Base-by-base conservation (phyloP, 108 stramenopile species). In the Pseudonitzschia multiseries region DNA sequence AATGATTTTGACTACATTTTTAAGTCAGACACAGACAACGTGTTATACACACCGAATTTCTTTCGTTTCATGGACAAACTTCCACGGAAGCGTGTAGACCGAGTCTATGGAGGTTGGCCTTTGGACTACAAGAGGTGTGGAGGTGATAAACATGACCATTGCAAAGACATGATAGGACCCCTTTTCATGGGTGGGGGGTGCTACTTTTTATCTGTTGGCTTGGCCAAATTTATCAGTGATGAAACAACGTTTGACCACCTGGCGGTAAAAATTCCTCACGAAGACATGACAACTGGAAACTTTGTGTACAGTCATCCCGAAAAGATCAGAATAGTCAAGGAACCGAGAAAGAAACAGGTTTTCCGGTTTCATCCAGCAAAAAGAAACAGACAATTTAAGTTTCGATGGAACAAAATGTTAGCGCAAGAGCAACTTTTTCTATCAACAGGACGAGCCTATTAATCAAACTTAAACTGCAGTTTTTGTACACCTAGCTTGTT, bases 211-310 rank as follows among this genome's bases (percentile, higher is more conserved):
- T 54, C 60, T 22, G 43, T 59, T n/a, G 78, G 72, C 22, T 46
- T 79, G 46, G 78, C 78, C 26, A 43, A 61, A 22, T 79, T 65
- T 50, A 69, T 79, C 10, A 68, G 70, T n/a, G 42, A 70, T 12
- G 70, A 62, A 20, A 33, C 59, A 21, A 31, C 57, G 31, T 77
- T 70, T n/a, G 54, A 71, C 54, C 77, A 70, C 56, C 15, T 63
- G 22, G 77, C 77, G 14, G 36, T 77, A 10, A 57, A 62, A 10
- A 21, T 71, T n/a, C 60, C 32, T 42, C 67, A 60, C 32, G 77
- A 77, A 77, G 77, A 77, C 33, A 41, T 46, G 43, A 56, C 70
- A 17, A 77, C 70, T 32, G 77, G 77, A 28, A 77, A 77, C 40
- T 77, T 77, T 57, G 54, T 77, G 2, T 68, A 76, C 51, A 69